A percentile compares a stretch with the other conserved stretches of the same genome.
These are phyloP conservation scores for Karstenula rhodostoma DNA, from an alignment of 2,329 filamentous ascomycete species.

Conservation along the genomic window DNA sequence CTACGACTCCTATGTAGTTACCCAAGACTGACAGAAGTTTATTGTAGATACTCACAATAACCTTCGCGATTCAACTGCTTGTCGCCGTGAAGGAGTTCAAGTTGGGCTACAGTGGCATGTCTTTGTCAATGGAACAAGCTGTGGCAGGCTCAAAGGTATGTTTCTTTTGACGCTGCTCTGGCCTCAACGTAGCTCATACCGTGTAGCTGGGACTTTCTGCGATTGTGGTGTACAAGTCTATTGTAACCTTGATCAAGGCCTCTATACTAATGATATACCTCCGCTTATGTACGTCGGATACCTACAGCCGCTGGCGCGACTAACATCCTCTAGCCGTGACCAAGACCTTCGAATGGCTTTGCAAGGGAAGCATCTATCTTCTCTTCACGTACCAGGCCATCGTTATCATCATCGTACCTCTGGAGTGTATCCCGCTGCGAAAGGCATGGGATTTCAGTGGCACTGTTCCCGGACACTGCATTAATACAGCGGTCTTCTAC, in stretches of 20 bases:
- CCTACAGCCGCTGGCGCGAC: neutral
- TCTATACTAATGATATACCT: slow-evolving; percentile 46
- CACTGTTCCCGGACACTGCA: slow-evolving; percentile 35
- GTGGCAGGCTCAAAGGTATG: slow-evolving; percentile 28
- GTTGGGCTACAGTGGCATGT: slow-evolving; percentile 28
- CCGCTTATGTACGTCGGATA: slow-evolving; percentile 33
- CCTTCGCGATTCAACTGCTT: slow-evolving; percentile 23
- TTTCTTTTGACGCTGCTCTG: neutral
- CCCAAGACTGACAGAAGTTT: slow-evolving; percentile 2
- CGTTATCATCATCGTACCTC: slow-evolving; percentile 31
- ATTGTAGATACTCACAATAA: slow-evolving; percentile 23
- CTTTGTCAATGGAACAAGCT: slow-evolving; percentile 23
- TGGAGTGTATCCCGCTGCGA: slow-evolving; percentile 40
- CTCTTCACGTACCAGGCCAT: slow-evolving; percentile 28
- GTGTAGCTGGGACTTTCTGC: slow-evolving; percentile 27
- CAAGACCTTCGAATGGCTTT: slow-evolving; percentile 30
- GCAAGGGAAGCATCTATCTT: slow-evolving; percentile 35
- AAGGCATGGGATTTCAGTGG: slow-evolving; percentile 42
- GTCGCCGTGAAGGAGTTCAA: slow-evolving; percentile 23
- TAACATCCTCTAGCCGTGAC: slow-evolving; percentile 27
- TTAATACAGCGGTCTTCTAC: slow-evolving; percentile 39
- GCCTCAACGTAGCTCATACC: slow-evolving; percentile 4
- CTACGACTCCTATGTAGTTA: neutral
- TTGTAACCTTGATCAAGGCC: slow-evolving; percentile 37
- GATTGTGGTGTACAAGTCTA: slow-evolving; percentile 33